A percentile compares a stretch with the other conserved stretches of the same genome.
Conservation (phyloP, 257 asterid species). For the Schizonepeta tenuifolia region DNA sequence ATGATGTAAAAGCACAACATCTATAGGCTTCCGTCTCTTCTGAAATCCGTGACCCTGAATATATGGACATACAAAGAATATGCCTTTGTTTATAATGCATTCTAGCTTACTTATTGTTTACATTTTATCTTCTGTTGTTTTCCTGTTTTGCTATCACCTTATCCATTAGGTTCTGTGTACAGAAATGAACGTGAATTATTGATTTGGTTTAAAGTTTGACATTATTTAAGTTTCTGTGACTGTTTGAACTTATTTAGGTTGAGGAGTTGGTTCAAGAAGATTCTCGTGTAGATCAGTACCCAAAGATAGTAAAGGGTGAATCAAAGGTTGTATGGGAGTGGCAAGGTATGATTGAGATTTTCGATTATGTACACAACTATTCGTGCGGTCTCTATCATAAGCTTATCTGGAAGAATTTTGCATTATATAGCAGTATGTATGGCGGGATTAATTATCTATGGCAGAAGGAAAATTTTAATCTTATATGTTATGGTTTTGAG, state of each 20-base stretch:
- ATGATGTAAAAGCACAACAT: neutral
- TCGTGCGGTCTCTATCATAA: neutral
- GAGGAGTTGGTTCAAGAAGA: slow-evolving; percentile 89
- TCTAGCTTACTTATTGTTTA: slow-evolving; percentile 8
- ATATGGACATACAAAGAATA: neutral
- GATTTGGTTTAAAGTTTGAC: neutral
- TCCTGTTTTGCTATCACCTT: slow-evolving; percentile 11
- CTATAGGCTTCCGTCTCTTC: neutral
- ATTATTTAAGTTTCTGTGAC: slow-evolving; percentile 3
- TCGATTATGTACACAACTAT: slow-evolving; percentile 9
- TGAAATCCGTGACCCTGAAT: too few species aligned
- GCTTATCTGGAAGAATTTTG: slow-evolving; percentile 14
- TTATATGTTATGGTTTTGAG: slow-evolving; percentile 16
- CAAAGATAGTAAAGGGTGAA: slow-evolving; percentile 85
- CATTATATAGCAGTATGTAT: neutral
- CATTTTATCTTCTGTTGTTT: neutral
- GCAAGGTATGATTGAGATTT: slow-evolving; percentile 68
- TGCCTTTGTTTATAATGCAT: slow-evolving; percentile 21
- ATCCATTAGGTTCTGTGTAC: slow-evolving; percentile 15
- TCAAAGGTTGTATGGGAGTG: slow-evolving; percentile 96
- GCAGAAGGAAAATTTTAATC: neutral
- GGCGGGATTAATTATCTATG: neutral
- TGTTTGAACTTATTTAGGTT: slow-evolving; percentile 54
- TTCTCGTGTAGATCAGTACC: slow-evolving; percentile 86
- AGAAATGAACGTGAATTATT: neutral